These are phyloP conservation scores for Paulownia fortunei DNA, from an alignment of 257 asterid species.

Conservation along the genomic window DNA sequence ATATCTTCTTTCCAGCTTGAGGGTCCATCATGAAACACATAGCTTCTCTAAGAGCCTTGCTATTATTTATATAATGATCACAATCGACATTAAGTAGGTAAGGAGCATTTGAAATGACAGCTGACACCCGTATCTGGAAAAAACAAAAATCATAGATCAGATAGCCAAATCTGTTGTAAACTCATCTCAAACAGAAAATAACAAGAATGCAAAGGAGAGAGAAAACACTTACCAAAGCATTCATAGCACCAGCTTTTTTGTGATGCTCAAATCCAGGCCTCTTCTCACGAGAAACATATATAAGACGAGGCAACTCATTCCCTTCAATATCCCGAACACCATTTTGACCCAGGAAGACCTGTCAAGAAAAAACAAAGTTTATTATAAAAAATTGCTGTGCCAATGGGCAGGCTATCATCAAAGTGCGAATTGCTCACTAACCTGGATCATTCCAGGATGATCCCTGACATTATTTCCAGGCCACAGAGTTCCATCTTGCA, in stretches of 20 bases:
- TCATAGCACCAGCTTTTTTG: slow-evolving; percentile 97
- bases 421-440: slow-evolving; percentile 23
- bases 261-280: slow-evolving; percentile 92
- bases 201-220: not conserved
- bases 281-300: slow-evolving; percentile 96
- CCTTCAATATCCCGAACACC: slow-evolving; percentile 87
- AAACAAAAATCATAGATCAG: not conserved
- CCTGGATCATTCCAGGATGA: slow-evolving; percentile 99
- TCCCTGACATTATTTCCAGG: slow-evolving; percentile 89
- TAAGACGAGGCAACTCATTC: slow-evolving; percentile 81
- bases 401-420: not conserved
- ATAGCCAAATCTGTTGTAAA: not conserved
- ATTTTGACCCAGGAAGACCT: slow-evolving; percentile 81
- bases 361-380: slow-evolving; percentile 8
- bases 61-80: slow-evolving; percentile 72
- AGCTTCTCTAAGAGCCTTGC: slow-evolving; percentile 72
- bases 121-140: slow-evolving; percentile 67
- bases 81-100: slow-evolving; percentile 73
- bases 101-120: slow-evolving; percentile 75
- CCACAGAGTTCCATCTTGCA: slow-evolving; percentile 95
- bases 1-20: slow-evolving; percentile 65
- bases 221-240: slow-evolving; percentile 65
- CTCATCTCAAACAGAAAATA: not conserved
- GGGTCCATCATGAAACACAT: slow-evolving; percentile 89
- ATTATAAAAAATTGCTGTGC: not conserved